These are phyloP conservation scores for Chlorella sp. DNA, from an alignment of 139 green algal genomes.

Conservation along the genomic window DNA sequence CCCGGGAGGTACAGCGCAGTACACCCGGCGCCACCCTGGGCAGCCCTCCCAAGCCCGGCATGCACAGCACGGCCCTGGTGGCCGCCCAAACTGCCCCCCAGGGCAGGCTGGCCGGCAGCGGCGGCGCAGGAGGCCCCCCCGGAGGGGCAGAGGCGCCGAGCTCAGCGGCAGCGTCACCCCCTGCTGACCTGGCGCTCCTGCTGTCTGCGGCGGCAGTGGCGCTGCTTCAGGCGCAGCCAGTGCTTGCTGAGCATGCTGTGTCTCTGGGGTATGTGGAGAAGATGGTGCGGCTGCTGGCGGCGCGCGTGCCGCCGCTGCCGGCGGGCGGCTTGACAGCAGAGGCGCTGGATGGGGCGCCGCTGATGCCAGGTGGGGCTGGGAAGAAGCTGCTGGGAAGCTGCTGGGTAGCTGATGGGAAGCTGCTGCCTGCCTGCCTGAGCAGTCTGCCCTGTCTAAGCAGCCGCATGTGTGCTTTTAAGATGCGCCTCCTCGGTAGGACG, in stretches of 20 bases:
- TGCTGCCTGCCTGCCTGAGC: too few species aligned
- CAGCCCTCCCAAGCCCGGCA: constrained; percentile 23
- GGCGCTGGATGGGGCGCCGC: neutral
- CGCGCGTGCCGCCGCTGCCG: constrained; percentile 12
- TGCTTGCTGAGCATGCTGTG: constrained; percentile 75
- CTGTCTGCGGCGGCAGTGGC: constrained; percentile 75
- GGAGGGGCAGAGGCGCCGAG: too few species aligned
- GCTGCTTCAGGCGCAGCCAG: constrained; percentile 66
- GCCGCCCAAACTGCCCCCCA: neutral
- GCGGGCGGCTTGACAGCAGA: neutral
- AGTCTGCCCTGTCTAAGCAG: too few species aligned
- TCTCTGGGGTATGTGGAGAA: constrained; percentile 70
- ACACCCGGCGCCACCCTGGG: neutral
- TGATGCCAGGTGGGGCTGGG: constrained; percentile 26
- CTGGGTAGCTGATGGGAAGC: too few species aligned
- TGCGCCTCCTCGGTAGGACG: too few species aligned
- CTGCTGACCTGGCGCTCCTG: constrained; percentile 54
- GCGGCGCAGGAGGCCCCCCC: neutral
- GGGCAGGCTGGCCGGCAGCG: neutral
- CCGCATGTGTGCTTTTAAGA: too few species aligned
- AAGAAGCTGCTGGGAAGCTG: neutral
- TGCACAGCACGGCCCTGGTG: neutral
- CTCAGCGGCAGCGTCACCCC: too few species aligned
- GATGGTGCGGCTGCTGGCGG: constrained; percentile 62
- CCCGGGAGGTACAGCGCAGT: constrained; percentile 14